Evolutionary conservation across 805 yeast genomes (phyloP), one percentile per base, ranked within the genome.

Genomic region (Metschnikowia colocasiae): DNA sequence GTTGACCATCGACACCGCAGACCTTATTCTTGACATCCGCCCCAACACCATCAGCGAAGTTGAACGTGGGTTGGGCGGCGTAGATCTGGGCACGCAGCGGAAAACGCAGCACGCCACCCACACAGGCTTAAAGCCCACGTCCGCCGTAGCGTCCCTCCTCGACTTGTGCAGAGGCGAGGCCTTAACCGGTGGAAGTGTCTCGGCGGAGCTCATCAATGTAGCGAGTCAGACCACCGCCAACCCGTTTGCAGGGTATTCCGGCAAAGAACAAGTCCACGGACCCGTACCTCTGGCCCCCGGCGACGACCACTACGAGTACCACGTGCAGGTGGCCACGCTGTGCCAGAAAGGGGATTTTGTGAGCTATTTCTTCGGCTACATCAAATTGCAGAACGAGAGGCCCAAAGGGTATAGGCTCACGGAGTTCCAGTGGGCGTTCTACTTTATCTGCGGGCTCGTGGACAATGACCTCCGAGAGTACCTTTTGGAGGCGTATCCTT

Each of bases 351-450:
- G 13, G 7, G 45, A 41, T 26, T 41, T 41, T 33, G 19, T 41
- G 30, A 22, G 18, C 25, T 41, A 41, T 26, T 33, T 32, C 26
- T 33, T 32, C 22, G 13, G 26, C 25, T 41, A 23, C n/a, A n/a
- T 33, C 23, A 23, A 41, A 22, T 33, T 41, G 19, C 31, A 33
- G 31, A 13, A n/a, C 4, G 27, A 25, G 22, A 18, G 18, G 25
- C 45, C 45, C 3, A 16, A 12, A 8, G 35, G 32, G 6, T 33
- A 41, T 18, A 16, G 18, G 26, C 37, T 41, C 38, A 25, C 37
- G 3, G 31, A 41, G 9, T 41, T 18, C 26, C 45, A 31, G 10
- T 41, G 37, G 45, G 45, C 29, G 15, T 41, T 33, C n/a, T 41
- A 41, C 25, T 41, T 41, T 12, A 23, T 33, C 25, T 22, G 38